These are phyloP conservation scores for Cucurbita maxima DNA, from an alignment of 306 rosid genomes.

Conservation along the genomic window DNA sequence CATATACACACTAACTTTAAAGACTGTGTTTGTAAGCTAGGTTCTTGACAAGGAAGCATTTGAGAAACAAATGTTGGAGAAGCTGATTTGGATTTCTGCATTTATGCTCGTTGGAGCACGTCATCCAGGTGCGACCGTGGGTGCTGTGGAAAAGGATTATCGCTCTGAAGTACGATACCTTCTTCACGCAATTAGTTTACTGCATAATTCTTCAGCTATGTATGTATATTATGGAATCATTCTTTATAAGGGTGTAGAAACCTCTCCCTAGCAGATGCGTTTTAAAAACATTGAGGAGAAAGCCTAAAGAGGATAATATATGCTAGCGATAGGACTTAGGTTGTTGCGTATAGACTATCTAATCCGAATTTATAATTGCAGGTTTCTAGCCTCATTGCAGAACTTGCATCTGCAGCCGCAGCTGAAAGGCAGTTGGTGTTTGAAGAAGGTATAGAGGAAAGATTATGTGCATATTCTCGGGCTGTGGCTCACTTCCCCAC, in stretches of 20 bases:
- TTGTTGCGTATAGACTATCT: not conserved
- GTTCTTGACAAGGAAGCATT: slow-evolving; percentile 71
- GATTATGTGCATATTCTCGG: slow-evolving; percentile 79
- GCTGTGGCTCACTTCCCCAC: slow-evolving; percentile 91
- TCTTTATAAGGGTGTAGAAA: too few species aligned
- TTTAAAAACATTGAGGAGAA: too few species aligned
- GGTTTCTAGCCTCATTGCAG: slow-evolving; percentile 66
- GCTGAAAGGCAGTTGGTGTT: slow-evolving; percentile 55
- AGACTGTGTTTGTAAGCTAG: slow-evolving; percentile 17
- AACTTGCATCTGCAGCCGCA: slow-evolving; percentile 66
- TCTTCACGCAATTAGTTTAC: not conserved
- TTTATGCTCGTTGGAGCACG: slow-evolving; percentile 97
- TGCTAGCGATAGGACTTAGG: too few species aligned
- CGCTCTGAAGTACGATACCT: slow-evolving; percentile 48
- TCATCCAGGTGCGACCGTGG: slow-evolving; percentile 68
- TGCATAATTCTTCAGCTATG: not conserved
- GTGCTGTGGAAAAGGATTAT: slow-evolving; percentile 67
- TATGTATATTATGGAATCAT: not conserved
- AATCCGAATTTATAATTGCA: slow-evolving; percentile 21
- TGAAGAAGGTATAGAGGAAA: slow-evolving; percentile 62
- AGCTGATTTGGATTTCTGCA: slow-evolving; percentile 87
- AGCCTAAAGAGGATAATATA: too few species aligned
- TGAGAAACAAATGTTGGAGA: slow-evolving; percentile 89
- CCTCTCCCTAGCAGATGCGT: too few species aligned
- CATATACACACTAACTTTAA: not conserved